These are phyloP conservation scores for Pugionium dolabratum DNA, from an alignment of 345 rosid genomes.

Conservation along the genomic window DNA sequence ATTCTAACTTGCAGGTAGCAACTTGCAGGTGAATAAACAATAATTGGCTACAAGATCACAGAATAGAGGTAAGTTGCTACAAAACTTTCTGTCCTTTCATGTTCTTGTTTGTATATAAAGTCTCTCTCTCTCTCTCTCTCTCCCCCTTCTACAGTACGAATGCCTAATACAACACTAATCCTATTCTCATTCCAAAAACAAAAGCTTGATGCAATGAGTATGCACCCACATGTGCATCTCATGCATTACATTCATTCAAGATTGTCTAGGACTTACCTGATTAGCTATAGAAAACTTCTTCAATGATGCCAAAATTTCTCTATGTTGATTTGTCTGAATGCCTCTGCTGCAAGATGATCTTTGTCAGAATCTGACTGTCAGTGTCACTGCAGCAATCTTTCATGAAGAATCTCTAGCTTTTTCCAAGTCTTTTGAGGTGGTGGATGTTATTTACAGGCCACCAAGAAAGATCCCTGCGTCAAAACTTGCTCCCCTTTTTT, in stretches of 20 bases:
- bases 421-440: slow-evolving; percentile 10
- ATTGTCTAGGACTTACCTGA: slow-evolving; percentile 12
- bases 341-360: slow-evolving; percentile 26
- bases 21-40: no score
- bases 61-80: no score
- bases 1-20: no score
- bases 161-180: no score
- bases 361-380: slow-evolving; percentile 22
- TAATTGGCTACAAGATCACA: no score
- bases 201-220: no score
- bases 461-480: slow-evolving; percentile 20
- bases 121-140: no score
- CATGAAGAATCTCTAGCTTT: slow-evolving; percentile 6
- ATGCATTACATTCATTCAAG: neutral
- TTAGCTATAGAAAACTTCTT: slow-evolving; percentile 20
- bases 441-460: slow-evolving; percentile 40
- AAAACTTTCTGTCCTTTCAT: no score
- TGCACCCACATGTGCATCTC: no score
- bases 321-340: slow-evolving; percentile 1
- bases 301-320: neutral
- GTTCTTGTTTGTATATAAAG: no score
- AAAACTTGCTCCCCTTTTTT: slow-evolving; percentile 10
- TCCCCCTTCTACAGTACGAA: no score
- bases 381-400: slow-evolving; percentile 12
- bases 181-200: no score